A percentile compares a stretch with the other conserved stretches of the same genome.
Evolutionary conservation across 2,329 filamentous ascomycete species (phyloP).

Genomic region (Exophiala aquamarina): DNA sequence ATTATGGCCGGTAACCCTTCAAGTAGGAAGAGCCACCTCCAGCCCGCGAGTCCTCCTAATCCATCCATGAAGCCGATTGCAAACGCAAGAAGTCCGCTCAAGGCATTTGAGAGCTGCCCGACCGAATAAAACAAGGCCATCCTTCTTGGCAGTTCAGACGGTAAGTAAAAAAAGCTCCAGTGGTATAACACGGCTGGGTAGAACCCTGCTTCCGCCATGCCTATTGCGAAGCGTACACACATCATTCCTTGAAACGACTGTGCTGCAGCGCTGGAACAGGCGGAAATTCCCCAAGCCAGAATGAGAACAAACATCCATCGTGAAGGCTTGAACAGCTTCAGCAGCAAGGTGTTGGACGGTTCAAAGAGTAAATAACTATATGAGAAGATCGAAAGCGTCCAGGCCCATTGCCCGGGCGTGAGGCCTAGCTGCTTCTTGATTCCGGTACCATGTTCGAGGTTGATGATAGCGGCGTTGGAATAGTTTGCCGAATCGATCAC

Average conservation of each 20-base stretch:
- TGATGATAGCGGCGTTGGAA: conserved; percentile 26
- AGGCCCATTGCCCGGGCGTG: conserved; percentile 15
- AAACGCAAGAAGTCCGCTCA: conserved; percentile 59
- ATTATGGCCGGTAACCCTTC: conserved; percentile 46
- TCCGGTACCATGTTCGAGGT: conserved; percentile 23
- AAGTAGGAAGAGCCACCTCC: conserved; percentile 61
- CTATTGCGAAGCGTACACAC: conserved; percentile 30
- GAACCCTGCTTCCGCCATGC: conserved; percentile 45
- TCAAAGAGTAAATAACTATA: conserved; percentile 23
- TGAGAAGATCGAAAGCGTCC: conserved; percentile 21
- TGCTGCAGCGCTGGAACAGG: conserved; percentile 20
- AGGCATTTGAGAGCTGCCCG: conserved; percentile 60
- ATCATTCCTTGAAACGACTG: conserved; percentile 26
- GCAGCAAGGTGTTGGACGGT: conserved; percentile 17
- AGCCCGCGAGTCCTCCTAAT: conserved; percentile 54
- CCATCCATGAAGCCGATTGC: conserved; percentile 61
- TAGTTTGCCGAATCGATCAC: conserved; percentile 26
- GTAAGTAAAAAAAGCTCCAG: conserved; percentile 66
- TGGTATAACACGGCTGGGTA: conserved; percentile 55
- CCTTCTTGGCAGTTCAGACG: conserved; percentile 56
- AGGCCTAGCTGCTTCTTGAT: conserved; percentile 21
- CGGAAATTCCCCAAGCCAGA: conserved; percentile 24
- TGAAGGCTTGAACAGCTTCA: conserved; percentile 18
- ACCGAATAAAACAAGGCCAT: conserved; percentile 60
- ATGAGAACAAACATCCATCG: conserved; percentile 22